Evolutionary conservation across 805 yeast genomes (phyloP).

Genomic region (Candida coleopterorum): DNA sequence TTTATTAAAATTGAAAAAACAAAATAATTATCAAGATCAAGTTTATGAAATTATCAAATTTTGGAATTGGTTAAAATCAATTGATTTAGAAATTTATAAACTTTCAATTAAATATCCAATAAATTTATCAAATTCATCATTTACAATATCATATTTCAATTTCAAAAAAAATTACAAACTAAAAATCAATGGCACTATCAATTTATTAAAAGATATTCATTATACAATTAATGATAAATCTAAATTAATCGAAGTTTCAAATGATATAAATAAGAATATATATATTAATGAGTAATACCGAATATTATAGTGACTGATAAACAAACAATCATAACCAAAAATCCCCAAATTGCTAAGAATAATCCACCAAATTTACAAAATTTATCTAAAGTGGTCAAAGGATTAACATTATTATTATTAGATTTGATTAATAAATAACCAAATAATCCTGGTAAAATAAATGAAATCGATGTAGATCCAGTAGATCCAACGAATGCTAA

Average conservation of each 20-base stretch:
- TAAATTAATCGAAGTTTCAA: conserved; percentile 1
- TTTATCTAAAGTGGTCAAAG: conserved; percentile 23
- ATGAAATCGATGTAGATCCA: conserved; percentile 75
- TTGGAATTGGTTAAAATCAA: conserved; percentile 16
- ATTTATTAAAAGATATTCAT: background rate
- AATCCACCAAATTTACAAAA: conserved; percentile 38
- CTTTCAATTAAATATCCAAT: conserved; percentile 27
- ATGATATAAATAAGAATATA: conserved; percentile 5
- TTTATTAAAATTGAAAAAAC: conserved; percentile 1
- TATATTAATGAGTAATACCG: conserved; percentile 32
- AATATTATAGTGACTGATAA: conserved; percentile 45
- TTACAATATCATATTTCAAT: conserved; percentile 14
- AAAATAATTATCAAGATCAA: background rate
- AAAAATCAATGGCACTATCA: conserved; percentile 1
- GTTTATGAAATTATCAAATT: conserved; percentile 10
- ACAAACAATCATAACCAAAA: conserved; percentile 51
- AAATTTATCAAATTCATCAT: conserved; percentile 7
- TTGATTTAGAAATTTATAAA: conserved; percentile 28
- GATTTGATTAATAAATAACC: conserved; percentile 57
- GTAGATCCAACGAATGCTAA: conserved; percentile 77
- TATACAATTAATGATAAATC: conserved; percentile 3
- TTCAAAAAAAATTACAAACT: conserved; percentile 13
- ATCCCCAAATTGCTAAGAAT: conserved; percentile 48
- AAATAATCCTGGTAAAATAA: conserved; percentile 73
- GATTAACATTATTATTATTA: no score